Conservation (phyloP, 192 early-diverging fungal species). For the Diversispora eburnea region DNA sequence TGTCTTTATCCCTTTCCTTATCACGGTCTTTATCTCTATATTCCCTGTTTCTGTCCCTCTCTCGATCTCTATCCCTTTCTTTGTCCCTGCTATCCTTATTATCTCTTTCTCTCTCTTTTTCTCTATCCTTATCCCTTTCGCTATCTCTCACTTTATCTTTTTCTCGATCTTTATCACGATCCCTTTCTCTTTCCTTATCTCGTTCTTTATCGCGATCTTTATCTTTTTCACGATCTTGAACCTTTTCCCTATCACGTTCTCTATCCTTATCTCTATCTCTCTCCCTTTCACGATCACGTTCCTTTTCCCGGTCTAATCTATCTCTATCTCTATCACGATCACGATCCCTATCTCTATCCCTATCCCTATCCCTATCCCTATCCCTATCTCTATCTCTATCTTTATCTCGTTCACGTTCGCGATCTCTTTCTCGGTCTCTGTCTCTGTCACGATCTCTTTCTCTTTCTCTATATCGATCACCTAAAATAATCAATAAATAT, state of each 20-base stretch:
- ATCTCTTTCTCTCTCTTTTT: background rate
- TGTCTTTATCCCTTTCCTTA: conserved; percentile 4
- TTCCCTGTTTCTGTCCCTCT: background rate
- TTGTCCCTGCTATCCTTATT: background rate
- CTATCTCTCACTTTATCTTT: background rate
- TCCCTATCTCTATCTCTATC: conserved; percentile 44
- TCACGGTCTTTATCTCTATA: background rate
- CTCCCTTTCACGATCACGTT: background rate
- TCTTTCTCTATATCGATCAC: conserved; percentile 31
- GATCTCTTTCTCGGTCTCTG: conserved; percentile 5
- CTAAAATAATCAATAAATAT: background rate
- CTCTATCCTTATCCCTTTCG: background rate
- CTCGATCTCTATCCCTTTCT: conserved; percentile 4
- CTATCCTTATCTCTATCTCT: conserved; percentile 1
- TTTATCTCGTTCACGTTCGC: conserved; percentile 16
- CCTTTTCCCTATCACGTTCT: conserved; percentile 9
- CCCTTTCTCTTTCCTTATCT: background rate
- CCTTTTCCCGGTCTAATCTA: background rate
- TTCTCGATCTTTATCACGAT: background rate
- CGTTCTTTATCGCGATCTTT: background rate
- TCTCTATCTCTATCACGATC: conserved; percentile 28
- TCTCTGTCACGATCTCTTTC: conserved; percentile 32
- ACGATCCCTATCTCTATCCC: conserved; percentile 28
- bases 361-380: conserved; percentile 35
- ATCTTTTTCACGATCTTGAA: conserved; percentile 7